Evolutionary conservation across 169 alveolate species (phyloP), one percentile per base, ranked within the genome.

Genomic region (Babesia divergens): DNA sequence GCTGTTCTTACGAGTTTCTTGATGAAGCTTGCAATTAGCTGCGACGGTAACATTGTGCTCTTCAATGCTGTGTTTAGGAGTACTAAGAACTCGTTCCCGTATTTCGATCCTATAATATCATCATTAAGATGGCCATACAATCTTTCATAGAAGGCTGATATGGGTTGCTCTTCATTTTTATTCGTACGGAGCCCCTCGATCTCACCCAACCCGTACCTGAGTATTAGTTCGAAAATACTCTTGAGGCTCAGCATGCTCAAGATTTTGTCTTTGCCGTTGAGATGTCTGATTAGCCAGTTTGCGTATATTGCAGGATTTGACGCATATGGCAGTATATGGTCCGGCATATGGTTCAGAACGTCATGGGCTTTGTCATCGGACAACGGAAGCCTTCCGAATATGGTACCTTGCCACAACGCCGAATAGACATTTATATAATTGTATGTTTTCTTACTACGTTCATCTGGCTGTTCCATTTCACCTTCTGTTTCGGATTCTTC

Each of bases 41-140:
- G 52, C 31, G 62, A 55, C 1, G 81, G 86, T 14, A 77, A 14
- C 82, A 55, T 77, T 6, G 71, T 54, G 44, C 86, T 77, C 46
- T 69, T 53, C 14, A 77, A n/a, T 1, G 86, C 74, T 64, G 26
- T 42, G 26, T 46, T 53, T 24, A 77, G 26, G 31, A 77, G 32
- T 9, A n/a, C 43, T 0, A 77, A 55, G 13, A 77, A 50, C 8
- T 47, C 58, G 3, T 18, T 14, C 20, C 76, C 64, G n/a, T 29
- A 77, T 8, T 69, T 46, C 0, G 66, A 42, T 22, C 40, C 56
- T 22, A 77, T 26, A 35, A 49, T 34, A 14, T 67, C 38, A 31
- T 37, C 53, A 47, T 18, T 50, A 18, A 77, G 11, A 20, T 64
- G 22, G 26, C 35, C 49, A 31, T 67, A 68, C 26, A 77, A 43